A percentile compares a stretch with the other conserved stretches of the same genome.
Conservation (phyloP, 2,329 filamentous ascomycete species). For the Chaetomium olivaceum region DNA sequence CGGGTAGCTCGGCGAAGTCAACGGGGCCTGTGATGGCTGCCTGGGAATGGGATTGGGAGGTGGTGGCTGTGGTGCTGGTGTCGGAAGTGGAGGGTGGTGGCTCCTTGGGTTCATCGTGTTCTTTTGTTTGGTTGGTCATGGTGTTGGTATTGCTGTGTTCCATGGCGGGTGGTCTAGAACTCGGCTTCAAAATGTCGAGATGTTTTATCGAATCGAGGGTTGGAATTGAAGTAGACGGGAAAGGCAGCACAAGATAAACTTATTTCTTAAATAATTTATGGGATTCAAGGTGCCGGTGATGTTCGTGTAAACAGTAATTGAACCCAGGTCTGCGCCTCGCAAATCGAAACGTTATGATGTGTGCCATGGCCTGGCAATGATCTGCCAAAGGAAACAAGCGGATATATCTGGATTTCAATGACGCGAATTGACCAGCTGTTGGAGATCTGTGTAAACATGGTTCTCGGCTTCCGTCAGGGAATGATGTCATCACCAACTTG, state of each 20-base stretch:
- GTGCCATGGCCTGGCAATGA: conserved; percentile 10
- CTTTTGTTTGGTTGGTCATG: conserved; percentile 8
- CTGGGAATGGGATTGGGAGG: not conserved
- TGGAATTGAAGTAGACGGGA: too few relatives aligned
- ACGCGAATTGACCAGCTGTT: not conserved
- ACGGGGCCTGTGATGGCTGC: conserved; percentile 11
- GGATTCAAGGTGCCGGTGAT: too few relatives aligned
- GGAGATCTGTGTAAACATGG: not conserved
- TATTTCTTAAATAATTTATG: too few relatives aligned
- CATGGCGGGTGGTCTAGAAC: not conserved
- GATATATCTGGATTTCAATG: not conserved
- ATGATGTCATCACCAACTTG: conserved; percentile 6
- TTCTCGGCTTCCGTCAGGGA: conserved; percentile 12
- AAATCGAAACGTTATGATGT: conserved; percentile 11
- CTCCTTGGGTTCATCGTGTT: not conserved
- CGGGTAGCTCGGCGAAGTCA: conserved; percentile 24
- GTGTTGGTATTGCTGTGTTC: not conserved
- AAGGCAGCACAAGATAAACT: too few relatives aligned
- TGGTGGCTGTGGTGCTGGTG: not conserved
- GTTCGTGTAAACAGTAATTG: not conserved
- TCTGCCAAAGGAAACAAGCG: not conserved
- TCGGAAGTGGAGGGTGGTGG: not conserved
- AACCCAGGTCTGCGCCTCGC: not conserved
- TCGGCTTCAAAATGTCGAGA: not conserved
- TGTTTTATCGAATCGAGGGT: not conserved